Conservation (phyloP, 352 stramenopile genomes). For the Blastocystis sp. region DNA sequence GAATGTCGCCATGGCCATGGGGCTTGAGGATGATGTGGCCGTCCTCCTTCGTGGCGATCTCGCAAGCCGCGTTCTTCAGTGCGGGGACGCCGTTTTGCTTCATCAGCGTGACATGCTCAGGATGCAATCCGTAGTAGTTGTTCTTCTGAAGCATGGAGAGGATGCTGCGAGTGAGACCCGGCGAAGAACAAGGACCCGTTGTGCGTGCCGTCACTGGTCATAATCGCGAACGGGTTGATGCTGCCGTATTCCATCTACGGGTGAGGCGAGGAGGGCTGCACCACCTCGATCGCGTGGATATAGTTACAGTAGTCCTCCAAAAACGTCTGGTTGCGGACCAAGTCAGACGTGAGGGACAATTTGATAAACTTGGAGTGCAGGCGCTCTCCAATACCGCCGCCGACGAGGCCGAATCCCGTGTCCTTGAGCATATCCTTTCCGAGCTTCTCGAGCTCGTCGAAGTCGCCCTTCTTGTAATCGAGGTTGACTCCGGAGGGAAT, state of each 20-base stretch:
- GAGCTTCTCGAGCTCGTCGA: constrained; percentile 76
- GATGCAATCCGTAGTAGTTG: constrained; percentile 87
- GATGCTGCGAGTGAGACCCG: constrained; percentile 74
- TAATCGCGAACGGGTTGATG: constrained; percentile 89
- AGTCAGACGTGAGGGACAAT: constrained; percentile 87
- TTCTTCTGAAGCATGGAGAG: constrained; percentile 82
- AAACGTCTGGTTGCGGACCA: constrained; percentile 25
- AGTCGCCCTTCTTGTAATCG: constrained; percentile 77
- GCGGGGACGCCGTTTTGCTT: constrained; percentile 94
- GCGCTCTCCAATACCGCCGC: constrained; percentile 90
- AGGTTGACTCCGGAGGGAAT: constrained; percentile 74
- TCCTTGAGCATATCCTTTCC: constrained; percentile 73
- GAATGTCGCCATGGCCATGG: constrained; percentile 95
- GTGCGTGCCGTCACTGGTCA: constrained; percentile 93
- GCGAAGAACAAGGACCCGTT: constrained; percentile 69
- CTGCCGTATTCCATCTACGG: constrained; percentile 26
- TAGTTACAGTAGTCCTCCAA: constrained; percentile 77
- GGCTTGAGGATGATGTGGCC: constrained; percentile 82
- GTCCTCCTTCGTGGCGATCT: constrained; percentile 78
- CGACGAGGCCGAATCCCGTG: constrained; percentile 90
- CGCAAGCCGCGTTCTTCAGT: constrained; percentile 79
- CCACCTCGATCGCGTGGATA: constrained; percentile 85
- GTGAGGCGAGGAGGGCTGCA: constrained; percentile 74
- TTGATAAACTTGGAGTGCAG: constrained; percentile 94
- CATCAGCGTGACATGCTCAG: constrained; percentile 86